These are phyloP conservation scores for Coemansia umbellata DNA, from an alignment of 192 early-diverging fungal genomes.

Conservation along the genomic window DNA sequence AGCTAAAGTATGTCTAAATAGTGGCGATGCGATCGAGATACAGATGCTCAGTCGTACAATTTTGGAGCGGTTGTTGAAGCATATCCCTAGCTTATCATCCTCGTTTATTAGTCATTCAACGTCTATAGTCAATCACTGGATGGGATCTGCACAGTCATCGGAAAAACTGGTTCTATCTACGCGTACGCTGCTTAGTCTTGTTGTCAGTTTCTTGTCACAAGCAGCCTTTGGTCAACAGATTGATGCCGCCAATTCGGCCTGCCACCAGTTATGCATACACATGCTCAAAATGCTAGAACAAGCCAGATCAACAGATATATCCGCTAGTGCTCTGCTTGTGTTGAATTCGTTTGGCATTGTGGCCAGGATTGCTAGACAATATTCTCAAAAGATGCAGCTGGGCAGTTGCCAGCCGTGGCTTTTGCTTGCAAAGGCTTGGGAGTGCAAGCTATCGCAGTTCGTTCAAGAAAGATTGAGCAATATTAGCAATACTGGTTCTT, in stretches of 20 bases:
- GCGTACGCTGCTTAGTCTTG: slow-evolving; percentile 7
- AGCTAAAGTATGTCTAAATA: background rate
- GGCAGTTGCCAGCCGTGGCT: slow-evolving; percentile 16
- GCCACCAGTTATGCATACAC: slow-evolving; percentile 16
- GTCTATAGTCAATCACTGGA: slow-evolving; percentile 15
- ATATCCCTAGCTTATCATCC: background rate
- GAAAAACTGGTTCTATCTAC: slow-evolving; percentile 5
- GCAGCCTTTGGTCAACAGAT: slow-evolving; percentile 7
- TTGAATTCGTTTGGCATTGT: slow-evolving; percentile 19
- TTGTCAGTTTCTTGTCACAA: slow-evolving; percentile 14
- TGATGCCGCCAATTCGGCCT: slow-evolving; percentile 9
- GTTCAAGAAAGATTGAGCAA: background rate
- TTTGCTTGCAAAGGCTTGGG: slow-evolving; percentile 7
- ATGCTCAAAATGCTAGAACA: slow-evolving; percentile 2
- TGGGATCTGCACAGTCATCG: background rate
- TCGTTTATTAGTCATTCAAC: slow-evolving; percentile 1
- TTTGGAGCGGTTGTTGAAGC: slow-evolving; percentile 13
- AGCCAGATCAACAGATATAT: background rate
- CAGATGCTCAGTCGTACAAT: slow-evolving; percentile 6
- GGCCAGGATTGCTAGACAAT: slow-evolving; percentile 6
- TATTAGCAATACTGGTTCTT: background rate
- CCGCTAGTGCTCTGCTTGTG: background rate
- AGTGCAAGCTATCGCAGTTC: background rate
- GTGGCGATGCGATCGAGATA: slow-evolving; percentile 2
- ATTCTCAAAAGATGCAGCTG: background rate